Percentiles rank a stretch among this genome's conserved stretches.
These are phyloP conservation scores for Colletotrichum abscissum DNA, from an alignment of 2,329 filamentous ascomycete genomes.

Conservation along the genomic window DNA sequence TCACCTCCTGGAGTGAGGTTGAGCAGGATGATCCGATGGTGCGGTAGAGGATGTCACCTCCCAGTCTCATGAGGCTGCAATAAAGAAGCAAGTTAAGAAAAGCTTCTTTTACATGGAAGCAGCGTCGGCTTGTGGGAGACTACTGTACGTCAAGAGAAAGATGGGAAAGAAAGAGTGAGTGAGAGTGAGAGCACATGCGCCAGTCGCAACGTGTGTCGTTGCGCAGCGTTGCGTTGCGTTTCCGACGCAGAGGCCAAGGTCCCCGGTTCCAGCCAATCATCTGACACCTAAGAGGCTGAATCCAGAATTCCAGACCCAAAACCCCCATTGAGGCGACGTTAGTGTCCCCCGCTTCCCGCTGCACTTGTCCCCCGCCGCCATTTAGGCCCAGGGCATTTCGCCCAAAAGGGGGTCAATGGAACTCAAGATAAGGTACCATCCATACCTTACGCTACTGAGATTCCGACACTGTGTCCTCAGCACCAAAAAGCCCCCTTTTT, in stretches of 20 bases:
- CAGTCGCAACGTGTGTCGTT: slow-evolving; percentile 32
- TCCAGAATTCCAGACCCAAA: background rate
- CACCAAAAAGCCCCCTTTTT: background rate
- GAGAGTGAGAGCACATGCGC: background rate
- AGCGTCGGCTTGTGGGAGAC: slow-evolving; percentile 1
- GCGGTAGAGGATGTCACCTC: slow-evolving; percentile 15
- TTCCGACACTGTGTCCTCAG: slow-evolving; percentile 17
- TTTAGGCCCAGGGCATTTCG: background rate
- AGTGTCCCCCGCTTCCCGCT: slow-evolving; percentile 27
- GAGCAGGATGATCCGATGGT: background rate
- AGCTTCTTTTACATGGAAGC: background rate
- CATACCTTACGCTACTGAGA: background rate
- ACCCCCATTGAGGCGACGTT: slow-evolving; percentile 7
- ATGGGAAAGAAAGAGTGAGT: background rate
- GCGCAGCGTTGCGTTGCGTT: slow-evolving; percentile 34
- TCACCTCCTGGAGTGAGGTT: background rate
- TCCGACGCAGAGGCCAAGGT: slow-evolving; percentile 24
- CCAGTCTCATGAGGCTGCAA: background rate
- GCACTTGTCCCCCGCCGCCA: background rate
- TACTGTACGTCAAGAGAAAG: background rate
- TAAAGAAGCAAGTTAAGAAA: background rate
- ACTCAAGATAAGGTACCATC: background rate
- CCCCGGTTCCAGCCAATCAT: background rate
- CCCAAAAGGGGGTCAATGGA: background rate
- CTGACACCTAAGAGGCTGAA: slow-evolving; percentile 2